These are phyloP conservation scores for Pezicula rhizophila DNA, from an alignment of 2,329 filamentous ascomycete species.

Conservation along the genomic window DNA sequence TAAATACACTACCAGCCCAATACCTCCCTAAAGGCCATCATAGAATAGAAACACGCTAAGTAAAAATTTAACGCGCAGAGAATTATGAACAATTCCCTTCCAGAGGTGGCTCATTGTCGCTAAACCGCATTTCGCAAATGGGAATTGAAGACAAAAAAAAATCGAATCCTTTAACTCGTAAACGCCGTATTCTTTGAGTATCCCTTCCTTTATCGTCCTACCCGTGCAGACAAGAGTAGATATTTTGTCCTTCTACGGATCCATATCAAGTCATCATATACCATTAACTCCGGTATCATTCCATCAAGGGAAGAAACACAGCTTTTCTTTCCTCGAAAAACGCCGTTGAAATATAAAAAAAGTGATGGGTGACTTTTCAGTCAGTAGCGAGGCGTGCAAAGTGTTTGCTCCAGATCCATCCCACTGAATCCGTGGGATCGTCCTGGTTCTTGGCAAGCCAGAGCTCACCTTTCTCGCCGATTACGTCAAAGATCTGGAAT, in stretches of 20 bases:
- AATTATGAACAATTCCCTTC: no score
- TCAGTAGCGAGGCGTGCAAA: slow-evolving; percentile 59
- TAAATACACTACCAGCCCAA: no score
- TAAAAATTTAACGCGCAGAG: no score
- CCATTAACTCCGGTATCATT: background rate
- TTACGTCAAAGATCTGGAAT: slow-evolving; percentile 73
- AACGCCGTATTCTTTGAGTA: no score
- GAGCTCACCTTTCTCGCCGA: slow-evolving; percentile 93
- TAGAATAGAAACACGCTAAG: no score
- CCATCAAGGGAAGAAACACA: background rate
- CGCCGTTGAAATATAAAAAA: background rate
- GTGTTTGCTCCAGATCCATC: slow-evolving; percentile 99
- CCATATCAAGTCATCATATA: background rate
- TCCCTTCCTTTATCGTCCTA: background rate
- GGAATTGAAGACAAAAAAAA: no score
- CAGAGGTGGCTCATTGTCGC: no score
- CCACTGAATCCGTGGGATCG: slow-evolving; percentile 69
- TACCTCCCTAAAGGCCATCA: no score
- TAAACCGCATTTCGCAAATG: no score
- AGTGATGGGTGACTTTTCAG: slow-evolving; percentile 8
- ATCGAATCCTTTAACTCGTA: no score
- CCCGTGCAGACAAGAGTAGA: background rate
- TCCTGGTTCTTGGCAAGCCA: slow-evolving; percentile 98
- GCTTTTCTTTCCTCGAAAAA: background rate
- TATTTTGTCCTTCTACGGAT: background rate